Base-by-base conservation (phyloP, 2,329 filamentous ascomycete genomes). In the Claviceps digitariae region DNA sequence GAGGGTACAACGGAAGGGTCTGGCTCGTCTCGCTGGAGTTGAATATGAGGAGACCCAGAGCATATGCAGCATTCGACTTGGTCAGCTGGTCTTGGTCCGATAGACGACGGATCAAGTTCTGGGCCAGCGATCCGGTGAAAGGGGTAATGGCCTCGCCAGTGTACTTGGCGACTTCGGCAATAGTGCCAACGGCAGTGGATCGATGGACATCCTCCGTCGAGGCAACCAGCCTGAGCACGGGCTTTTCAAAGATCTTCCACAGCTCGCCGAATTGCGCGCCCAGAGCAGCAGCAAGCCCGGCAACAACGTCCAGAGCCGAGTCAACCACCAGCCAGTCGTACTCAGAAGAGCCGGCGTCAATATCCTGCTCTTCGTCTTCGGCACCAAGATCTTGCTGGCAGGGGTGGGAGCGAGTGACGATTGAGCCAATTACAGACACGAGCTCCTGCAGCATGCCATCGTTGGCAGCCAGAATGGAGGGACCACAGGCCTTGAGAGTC, bases 241-340 rank as follows among this genome's bases (percentile, higher is more conserved):
- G 87, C 77, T 93, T 91, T 75, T 95, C 87, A 60, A 96, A 95
- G 62, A 95, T 83, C 76, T 95, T 94, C 89, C 90, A 97, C 57
- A 96, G 76, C 73, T 95, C 86, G 53, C 78, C 78, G 63, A 96
- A 97, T 60, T 83, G 82, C 23, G 78, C 69, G 41, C 93, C 93
- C 15, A 97, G 82, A 34, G 89, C 89, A 48, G 82, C 81, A 21
- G 90, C 84, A 43, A 97, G 79, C 40, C 87, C 89, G 51, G 89
- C 88, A 50, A 96, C 77, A 48, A 95, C 89, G 59, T 97, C 93
- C 53, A 97, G 80, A 38, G 89, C 90, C 10, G 90, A 95, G 72
- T 98, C 93, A 52, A 97, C 86, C 51, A 95, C 85, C 20, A 96
- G 81, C 93, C 93, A 97, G 74, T 97, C 93, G 64, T 95, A 95